A percentile compares a stretch with the other conserved stretches of the same genome.
Conservation (phyloP, 345 rosid species). For the Tarenaya hassleriana region DNA sequence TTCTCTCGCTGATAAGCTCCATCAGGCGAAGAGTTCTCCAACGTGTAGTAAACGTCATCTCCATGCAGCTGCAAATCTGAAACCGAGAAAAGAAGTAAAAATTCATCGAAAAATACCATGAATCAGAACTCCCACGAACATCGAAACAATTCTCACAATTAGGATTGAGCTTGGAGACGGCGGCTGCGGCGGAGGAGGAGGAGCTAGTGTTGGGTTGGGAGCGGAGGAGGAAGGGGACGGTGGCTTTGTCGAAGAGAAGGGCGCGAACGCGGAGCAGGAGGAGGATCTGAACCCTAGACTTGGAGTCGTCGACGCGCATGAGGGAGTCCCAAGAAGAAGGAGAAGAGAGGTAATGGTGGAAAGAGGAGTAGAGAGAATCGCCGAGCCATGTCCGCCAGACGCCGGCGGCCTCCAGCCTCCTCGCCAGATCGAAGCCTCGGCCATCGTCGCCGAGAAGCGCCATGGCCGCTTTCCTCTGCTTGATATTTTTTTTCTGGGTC, state of each 20-base stretch:
- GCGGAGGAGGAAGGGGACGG: constrained; percentile 56
- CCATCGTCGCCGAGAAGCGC: constrained; percentile 90
- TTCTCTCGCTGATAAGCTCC: constrained; percentile 45
- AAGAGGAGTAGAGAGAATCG: constrained; percentile 47
- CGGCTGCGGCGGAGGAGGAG: constrained; percentile 28
- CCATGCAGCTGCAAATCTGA: constrained; percentile 84
- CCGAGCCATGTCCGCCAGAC: constrained; percentile 93
- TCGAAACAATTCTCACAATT: constrained; percentile 38
- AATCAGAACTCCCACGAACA: constrained; percentile 7
- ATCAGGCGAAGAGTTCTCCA: constrained; percentile 47
- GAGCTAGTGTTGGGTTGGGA: constrained; percentile 23
- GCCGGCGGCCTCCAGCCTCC: constrained; percentile 59
- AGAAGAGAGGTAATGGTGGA: constrained; percentile 53
- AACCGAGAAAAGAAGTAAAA: neutral
- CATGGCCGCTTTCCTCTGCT: constrained; percentile 32
- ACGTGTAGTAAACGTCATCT: constrained; percentile 70
- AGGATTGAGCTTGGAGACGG: constrained; percentile 65
- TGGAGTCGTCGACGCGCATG: constrained; percentile 65
- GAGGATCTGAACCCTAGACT: constrained; percentile 72
- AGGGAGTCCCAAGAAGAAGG: constrained; percentile 73
- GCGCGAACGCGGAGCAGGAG: constrained; percentile 91
- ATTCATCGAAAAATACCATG: neutral
- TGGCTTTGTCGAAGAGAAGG: constrained; percentile 82
- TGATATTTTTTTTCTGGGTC: neutral
- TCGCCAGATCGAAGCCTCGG: constrained; percentile 74